Evolutionary conservation across 768 basidiomycete species (phyloP).

Genomic region (Rhodosporidiobolus sp.): DNA sequence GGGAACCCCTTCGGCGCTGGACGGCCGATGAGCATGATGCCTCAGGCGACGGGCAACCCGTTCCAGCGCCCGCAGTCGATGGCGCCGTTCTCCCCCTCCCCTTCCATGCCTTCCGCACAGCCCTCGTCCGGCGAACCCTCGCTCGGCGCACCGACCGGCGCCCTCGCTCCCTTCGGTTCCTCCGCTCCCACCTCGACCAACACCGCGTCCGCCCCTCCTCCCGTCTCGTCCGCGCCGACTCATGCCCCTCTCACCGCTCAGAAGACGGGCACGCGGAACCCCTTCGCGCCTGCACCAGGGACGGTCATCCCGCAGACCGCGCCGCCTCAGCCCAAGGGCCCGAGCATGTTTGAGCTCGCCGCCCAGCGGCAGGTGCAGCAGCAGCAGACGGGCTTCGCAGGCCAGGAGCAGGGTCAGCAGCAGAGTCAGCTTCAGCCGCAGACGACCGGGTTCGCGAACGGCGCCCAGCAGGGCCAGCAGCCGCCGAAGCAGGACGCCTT

Average conservation of each 20-base stretch:
- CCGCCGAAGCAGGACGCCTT: conserved; percentile 30
- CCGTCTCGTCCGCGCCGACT: conserved; percentile 54
- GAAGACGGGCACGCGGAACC: conserved; percentile 90
- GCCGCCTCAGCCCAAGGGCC: conserved; percentile 69
- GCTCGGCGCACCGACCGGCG: conserved; percentile 16
- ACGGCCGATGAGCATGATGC: background rate
- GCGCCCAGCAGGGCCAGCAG: background rate
- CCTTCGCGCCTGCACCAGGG: conserved; percentile 73
- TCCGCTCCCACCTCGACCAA: conserved; percentile 43
- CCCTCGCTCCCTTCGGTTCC: conserved; percentile 42
- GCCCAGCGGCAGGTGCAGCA: conserved; percentile 47
- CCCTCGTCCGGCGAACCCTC: background rate
- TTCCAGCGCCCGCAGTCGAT: conserved; percentile 14
- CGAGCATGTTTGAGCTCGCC: conserved; percentile 76
- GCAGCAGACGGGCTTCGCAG: conserved; percentile 14
- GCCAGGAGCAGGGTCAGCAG: conserved; percentile 1
- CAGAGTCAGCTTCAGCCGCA: conserved; percentile 17
- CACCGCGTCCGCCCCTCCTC: conserved; percentile 40
- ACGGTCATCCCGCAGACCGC: conserved; percentile 49
- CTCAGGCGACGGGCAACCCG: conserved; percentile 7
- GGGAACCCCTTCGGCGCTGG: conserved; percentile 37
- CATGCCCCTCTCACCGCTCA: conserved; percentile 64
- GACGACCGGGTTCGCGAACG: background rate
- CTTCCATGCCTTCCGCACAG: background rate
- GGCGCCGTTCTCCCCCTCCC: conserved; percentile 6